Evolutionary conservation across 108 stramenopile species (phyloP).

Genomic region (Cyclotella kingstonii): DNA sequence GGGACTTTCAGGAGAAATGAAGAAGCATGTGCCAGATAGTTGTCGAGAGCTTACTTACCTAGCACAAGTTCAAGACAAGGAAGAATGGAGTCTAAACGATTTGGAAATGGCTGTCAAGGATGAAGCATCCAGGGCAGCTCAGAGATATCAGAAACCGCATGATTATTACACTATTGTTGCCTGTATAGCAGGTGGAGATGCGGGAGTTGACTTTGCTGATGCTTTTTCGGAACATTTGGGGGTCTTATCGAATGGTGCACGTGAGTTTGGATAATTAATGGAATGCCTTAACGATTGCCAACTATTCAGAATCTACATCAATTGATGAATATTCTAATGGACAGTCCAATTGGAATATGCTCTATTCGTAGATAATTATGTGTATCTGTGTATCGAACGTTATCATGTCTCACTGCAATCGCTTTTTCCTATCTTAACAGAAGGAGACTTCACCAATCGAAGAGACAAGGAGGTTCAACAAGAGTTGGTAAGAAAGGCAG

Average conservation of each 20-base stretch:
- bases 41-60: constrained; percentile 62
- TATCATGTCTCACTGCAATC: too few species aligned
- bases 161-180: constrained; percentile 44
- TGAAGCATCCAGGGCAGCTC: constrained; percentile 2
- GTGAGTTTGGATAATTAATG: not conserved
- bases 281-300: too few species aligned
- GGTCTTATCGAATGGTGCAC: constrained; percentile 64
- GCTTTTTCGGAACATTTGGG: constrained; percentile 61
- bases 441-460: constrained; percentile 62
- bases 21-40: constrained; percentile 60
- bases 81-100: constrained; percentile 40
- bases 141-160: constrained; percentile 1
- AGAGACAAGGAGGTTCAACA: constrained; percentile 86
- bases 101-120: constrained; percentile 37
- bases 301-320: too few species aligned
- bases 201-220: constrained; percentile 80
- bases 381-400: too few species aligned
- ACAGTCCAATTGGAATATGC: too few species aligned
- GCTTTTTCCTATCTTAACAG: not conserved
- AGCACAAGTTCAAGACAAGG: constrained; percentile 54
- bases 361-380: too few species aligned
- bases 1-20: constrained; percentile 68
- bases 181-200: constrained; percentile 83
- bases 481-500: constrained; percentile 63
- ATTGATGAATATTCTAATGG: too few species aligned